Conservation (phyloP, 352 stramenopile species). For the Ophiocytium majus region DNA sequence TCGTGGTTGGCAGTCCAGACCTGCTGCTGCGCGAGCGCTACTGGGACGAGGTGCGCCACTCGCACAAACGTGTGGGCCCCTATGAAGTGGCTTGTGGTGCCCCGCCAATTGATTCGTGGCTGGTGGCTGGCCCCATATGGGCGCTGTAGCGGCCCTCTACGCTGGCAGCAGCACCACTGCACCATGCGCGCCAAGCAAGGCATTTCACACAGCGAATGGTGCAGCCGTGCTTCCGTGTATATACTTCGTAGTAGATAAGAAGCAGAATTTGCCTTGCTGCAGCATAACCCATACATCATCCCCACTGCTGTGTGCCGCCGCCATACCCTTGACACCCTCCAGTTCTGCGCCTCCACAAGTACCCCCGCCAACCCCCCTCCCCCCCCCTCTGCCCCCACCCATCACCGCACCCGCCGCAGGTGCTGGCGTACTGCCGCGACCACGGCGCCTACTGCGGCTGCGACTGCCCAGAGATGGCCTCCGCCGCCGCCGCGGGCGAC, state of each 20-base stretch:
- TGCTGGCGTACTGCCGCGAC: conserved; percentile 33
- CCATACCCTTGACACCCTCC: no score
- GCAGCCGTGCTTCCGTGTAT: no score
- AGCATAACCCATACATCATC: no score
- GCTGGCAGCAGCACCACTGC: background rate
- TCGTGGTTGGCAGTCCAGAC: conserved; percentile 69
- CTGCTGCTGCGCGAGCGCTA: conserved; percentile 62
- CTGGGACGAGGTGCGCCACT: conserved; percentile 46
- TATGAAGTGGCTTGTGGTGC: background rate
- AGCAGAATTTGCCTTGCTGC: no score
- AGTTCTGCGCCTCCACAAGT: no score
- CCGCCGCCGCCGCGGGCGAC: background rate
- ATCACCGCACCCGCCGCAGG: no score
- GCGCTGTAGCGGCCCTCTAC: background rate
- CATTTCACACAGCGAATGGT: no score
- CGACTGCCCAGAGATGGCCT: background rate
- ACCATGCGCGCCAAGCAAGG: background rate
- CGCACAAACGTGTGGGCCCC: background rate
- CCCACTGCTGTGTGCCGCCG: no score
- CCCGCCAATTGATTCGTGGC: background rate
- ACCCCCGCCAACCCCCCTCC: no score
- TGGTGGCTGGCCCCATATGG: background rate
- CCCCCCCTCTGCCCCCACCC: no score
- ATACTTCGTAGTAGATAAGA: no score
- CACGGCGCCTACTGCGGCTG: conserved; percentile 31